These are phyloP conservation scores for Fagus sylvatica DNA, from an alignment of 306 rosid genomes.

Conservation along the genomic window DNA sequence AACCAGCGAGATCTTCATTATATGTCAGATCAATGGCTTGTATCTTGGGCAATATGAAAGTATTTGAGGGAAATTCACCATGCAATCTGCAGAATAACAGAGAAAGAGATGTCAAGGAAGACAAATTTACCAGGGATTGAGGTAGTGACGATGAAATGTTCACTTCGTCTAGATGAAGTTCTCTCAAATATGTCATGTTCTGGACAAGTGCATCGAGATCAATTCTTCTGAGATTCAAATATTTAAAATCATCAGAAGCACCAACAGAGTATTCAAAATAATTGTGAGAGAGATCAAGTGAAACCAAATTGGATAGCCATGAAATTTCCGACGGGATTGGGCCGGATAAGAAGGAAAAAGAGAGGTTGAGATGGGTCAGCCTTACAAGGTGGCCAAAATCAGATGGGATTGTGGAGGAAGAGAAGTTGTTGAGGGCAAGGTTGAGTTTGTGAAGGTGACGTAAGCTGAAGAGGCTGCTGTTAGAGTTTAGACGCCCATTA, in stretches of 20 bases:
- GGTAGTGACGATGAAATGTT: rapidly evolving
- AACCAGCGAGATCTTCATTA: too few relatives aligned
- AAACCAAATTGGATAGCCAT: neutral
- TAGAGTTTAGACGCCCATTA: slow-evolving; percentile 14
- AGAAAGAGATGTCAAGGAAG: too few relatives aligned
- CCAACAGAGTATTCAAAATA: rapidly evolving
- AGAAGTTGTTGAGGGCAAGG: slow-evolving; percentile 21
- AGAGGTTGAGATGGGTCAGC: slow-evolving; percentile 20
- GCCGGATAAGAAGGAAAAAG: neutral
- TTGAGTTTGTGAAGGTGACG: slow-evolving; percentile 22
- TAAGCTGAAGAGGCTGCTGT: slow-evolving; percentile 13
- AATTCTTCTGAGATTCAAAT: too few relatives aligned
- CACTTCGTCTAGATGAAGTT: too few relatives aligned
- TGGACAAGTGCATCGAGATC: too few relatives aligned
- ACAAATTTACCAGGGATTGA: too few relatives aligned
- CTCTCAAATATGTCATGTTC: too few relatives aligned
- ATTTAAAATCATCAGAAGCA: too few relatives aligned
- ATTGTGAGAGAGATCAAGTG: too few relatives aligned
- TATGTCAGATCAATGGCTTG: too few relatives aligned
- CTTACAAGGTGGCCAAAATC: slow-evolving; percentile 12
- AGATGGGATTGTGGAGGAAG: neutral
- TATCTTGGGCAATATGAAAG: too few relatives aligned
- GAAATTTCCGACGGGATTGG: rapidly evolving
- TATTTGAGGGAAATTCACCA: too few relatives aligned
- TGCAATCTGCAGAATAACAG: rapidly evolving